Conservation (phyloP, 305 asterid genomes). For the Solanum hybrid region DNA sequence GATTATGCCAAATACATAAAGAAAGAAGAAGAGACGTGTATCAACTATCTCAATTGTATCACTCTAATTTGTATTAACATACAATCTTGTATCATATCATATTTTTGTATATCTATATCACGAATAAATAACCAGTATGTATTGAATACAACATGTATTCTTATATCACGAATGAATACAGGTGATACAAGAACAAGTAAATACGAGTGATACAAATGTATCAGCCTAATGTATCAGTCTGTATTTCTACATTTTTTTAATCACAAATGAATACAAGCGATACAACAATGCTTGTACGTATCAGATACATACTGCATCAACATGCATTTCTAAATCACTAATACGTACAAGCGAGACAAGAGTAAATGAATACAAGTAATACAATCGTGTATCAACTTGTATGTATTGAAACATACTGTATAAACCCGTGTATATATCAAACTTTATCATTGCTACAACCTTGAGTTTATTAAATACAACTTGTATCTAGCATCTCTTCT, state of each 20-base stretch:
- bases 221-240: background rate
- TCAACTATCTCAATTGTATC: too few relatives aligned
- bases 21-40: too few relatives aligned
- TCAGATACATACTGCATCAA: too few relatives aligned
- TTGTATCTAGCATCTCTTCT: background rate
- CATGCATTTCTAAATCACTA: background rate
- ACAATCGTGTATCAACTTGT: too few relatives aligned
- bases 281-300: too few relatives aligned
- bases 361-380: background rate
- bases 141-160: background rate
- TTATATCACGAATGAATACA: background rate
- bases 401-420: too few relatives aligned
- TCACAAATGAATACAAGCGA: background rate
- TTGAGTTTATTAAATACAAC: background rate
- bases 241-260: too few relatives aligned
- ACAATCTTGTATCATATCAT: too few relatives aligned
- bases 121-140: too few relatives aligned
- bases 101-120: background rate
- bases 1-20: too few relatives aligned
- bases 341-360: background rate
- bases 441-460: background rate
- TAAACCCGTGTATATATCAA: background rate
- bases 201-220: too few relatives aligned
- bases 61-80: too few relatives aligned
- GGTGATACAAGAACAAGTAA: background rate